Evolutionary conservation across 768 basidiomycete species (phyloP).

Genomic region (Clathrus columnatus): DNA sequence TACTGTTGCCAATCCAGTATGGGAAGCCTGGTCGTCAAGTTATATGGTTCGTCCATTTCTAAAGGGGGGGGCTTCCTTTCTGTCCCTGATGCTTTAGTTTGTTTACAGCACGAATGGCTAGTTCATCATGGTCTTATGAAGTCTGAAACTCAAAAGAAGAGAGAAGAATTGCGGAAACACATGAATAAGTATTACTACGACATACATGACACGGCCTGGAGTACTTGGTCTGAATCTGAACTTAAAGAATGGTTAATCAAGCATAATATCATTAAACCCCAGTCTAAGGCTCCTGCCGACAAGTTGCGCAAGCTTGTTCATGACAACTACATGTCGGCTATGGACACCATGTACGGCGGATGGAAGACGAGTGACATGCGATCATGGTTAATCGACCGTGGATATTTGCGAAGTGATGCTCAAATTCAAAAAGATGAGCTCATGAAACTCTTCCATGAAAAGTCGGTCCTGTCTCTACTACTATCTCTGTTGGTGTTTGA

Average conservation of each 20-base stretch:
- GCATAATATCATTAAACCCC: conserved; percentile 62
- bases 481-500: not conserved
- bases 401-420: conserved; percentile 50
- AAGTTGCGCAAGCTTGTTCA: conserved; percentile 73
- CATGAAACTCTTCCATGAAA: conserved; percentile 59
- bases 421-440: conserved; percentile 67
- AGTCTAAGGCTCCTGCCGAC: conserved; percentile 57
- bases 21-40: conserved; percentile 80
- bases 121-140: conserved; percentile 66
- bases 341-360: conserved; percentile 51
- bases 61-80: not conserved
- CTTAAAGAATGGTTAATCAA: conserved; percentile 72
- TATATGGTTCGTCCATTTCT: conserved; percentile 49
- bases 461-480: conserved; percentile 33
- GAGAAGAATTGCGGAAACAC: conserved; percentile 48
- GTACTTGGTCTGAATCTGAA: conserved; percentile 70
- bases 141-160: conserved; percentile 47
- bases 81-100: not conserved
- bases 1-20: conserved; percentile 52
- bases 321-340: conserved; percentile 57
- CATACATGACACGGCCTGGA: conserved; percentile 43
- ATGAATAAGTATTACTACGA: conserved; percentile 79
- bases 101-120: conserved; percentile 69
- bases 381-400: conserved; percentile 66
- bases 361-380: conserved; percentile 73